Evolutionary conservation across 306 rosid genomes (phyloP).

Genomic region (Lotus japonicus): DNA sequence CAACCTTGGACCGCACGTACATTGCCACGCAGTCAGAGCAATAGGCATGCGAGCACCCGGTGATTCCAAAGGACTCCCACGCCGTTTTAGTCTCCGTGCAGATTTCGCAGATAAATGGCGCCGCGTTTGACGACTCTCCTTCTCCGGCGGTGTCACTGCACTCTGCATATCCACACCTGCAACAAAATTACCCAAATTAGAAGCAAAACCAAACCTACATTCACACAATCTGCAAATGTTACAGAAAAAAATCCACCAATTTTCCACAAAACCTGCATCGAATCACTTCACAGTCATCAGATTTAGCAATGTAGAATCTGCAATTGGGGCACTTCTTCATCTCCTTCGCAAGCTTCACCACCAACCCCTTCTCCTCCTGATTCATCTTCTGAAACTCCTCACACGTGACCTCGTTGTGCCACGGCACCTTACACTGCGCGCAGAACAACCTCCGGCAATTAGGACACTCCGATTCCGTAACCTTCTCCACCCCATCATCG

Average conservation of each 20-base stretch:
- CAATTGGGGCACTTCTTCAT: conserved; percentile 30
- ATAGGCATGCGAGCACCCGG: no score
- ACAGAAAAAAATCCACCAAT: no score
- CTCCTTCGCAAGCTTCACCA: conserved; percentile 18
- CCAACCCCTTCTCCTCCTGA: conserved; percentile 21
- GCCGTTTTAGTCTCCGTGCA: no score
- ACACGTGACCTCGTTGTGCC: conserved; percentile 29
- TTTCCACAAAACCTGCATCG: conserved; percentile 13
- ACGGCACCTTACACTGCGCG: conserved; percentile 29
- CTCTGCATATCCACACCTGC: no score
- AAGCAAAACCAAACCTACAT: no score
- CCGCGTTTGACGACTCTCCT: background rate
- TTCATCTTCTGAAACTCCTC: conserved; percentile 29
- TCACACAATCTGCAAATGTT: no score
- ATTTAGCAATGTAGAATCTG: conserved; percentile 23
- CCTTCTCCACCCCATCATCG: background rate
- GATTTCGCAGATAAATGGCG: no score
- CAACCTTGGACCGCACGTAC: no score
- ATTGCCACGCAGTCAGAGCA: no score
- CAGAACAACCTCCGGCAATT: conserved; percentile 34
- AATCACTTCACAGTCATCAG: conserved; percentile 23
- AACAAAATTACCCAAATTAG: no score
- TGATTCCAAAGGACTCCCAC: no score
- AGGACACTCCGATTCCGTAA: conserved; percentile 27
- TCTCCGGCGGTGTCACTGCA: background rate